phyloP scores from a whole-genome alignment of 2,329 filamentous ascomycete species.

The Microdochium trichocladiopsis region DNA sequence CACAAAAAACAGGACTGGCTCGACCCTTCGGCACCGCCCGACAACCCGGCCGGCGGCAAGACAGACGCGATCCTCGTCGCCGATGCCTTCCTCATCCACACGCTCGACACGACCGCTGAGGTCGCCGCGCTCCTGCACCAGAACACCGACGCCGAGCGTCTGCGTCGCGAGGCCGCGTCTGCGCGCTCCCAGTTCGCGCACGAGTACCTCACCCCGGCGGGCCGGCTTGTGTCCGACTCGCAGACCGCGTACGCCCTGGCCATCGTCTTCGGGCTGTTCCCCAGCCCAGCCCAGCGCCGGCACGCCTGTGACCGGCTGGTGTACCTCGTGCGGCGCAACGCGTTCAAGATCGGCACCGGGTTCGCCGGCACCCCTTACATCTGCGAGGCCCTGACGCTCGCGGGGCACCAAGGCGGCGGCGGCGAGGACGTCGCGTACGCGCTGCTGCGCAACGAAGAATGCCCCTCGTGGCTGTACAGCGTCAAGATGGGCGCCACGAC shows the following conservation, averaged over 20 bases:
- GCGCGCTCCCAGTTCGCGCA: conserved; percentile 9
- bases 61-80: conserved; percentile 27
- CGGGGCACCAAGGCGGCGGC: conserved; percentile 11
- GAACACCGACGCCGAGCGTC: conserved; percentile 2
- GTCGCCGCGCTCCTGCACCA: conserved; percentile 24
- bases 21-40: conserved; percentile 27
- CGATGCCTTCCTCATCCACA: conserved; percentile 27
- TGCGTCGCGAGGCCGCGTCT: conserved; percentile 7
- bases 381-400: not conserved
- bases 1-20: too few species aligned
- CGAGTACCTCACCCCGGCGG: conserved; percentile 9
- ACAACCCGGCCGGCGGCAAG: conserved; percentile 19
- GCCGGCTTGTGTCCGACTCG: conserved; percentile 8
- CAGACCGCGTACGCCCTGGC: conserved; percentile 12
- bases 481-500: conserved; percentile 28
- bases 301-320: conserved; percentile 4
- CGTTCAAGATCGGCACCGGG: conserved; percentile 10
- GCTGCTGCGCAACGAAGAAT: conserved; percentile 24
- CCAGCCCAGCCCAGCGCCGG: not conserved
- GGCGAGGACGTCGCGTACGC: conserved; percentile 12
- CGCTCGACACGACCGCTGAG: conserved; percentile 26
- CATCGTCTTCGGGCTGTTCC: conserved; percentile 8
- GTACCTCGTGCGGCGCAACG: conserved; percentile 5
- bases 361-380: conserved; percentile 12
- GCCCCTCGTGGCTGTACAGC: conserved; percentile 27